These are phyloP conservation scores for Jackrogersella multiformis DNA, from an alignment of 495 filamentous ascomycete species.

Conservation along the genomic window DNA sequence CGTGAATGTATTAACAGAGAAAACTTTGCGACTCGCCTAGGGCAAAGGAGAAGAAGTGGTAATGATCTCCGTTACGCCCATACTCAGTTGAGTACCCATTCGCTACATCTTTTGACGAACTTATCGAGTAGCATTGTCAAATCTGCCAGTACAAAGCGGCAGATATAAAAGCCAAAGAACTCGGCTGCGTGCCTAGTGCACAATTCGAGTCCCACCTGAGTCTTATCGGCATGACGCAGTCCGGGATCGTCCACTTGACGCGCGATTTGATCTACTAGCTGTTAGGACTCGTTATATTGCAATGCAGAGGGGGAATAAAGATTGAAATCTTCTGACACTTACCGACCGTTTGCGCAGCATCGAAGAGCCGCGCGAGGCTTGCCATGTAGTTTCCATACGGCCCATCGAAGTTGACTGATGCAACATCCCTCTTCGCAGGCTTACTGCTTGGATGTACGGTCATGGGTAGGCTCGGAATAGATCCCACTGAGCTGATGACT, in stretches of 20 bases:
- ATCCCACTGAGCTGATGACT: slow-evolving; percentile 27
- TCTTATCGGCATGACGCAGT: slow-evolving; percentile 78
- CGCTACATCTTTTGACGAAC: slow-evolving; percentile 93
- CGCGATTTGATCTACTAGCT: slow-evolving; percentile 83
- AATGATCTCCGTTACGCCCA: not conserved
- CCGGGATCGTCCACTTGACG: slow-evolving; percentile 95
- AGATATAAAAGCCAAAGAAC: slow-evolving; percentile 97
- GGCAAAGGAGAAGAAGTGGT: not conserved
- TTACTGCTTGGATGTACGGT: slow-evolving; percentile 69
- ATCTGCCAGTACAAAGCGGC: slow-evolving; percentile 90
- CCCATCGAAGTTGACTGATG: slow-evolving; percentile 75
- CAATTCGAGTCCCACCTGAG: slow-evolving; percentile 92
- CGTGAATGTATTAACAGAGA: slow-evolving; percentile 4
- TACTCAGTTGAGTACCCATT: slow-evolving; percentile 79
- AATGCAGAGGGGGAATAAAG: not conserved
- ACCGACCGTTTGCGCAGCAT: slow-evolving; percentile 94
- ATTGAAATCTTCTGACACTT: slow-evolving; percentile 49
- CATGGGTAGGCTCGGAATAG: slow-evolving; percentile 84
- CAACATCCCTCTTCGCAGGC: slow-evolving; percentile 72
- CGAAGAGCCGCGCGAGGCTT: slow-evolving; percentile 88
- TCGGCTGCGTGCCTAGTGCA: slow-evolving; percentile 93
- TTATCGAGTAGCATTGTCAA: slow-evolving; percentile 90
- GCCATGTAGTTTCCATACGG: slow-evolving; percentile 91
- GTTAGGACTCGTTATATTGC: not conserved
- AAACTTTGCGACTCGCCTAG: not conserved